phyloP scores from a whole-genome alignment of 208 protist species.

The Leishmania arabica region DNA sequence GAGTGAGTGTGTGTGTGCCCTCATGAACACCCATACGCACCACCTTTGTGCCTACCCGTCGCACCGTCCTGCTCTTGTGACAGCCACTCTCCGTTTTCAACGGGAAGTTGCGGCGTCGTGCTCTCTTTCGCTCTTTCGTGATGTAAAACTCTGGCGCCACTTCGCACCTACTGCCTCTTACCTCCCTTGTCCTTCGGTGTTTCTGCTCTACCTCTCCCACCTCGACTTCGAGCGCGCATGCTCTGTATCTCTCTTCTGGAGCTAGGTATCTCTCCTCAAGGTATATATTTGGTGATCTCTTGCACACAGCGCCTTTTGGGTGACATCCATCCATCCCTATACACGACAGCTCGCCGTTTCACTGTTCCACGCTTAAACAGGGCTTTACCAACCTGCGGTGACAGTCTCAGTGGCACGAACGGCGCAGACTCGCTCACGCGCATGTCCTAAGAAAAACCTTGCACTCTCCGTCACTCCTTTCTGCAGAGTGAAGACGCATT shows the following conservation, averaged over 20 bases:
- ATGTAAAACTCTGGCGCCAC: background rate
- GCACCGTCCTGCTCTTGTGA: background rate
- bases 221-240: background rate
- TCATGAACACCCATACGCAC: background rate
- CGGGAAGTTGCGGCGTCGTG: background rate
- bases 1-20: background rate
- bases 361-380: background rate
- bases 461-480: background rate
- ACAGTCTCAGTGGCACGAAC: background rate
- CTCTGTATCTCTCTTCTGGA: background rate
- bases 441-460: too few relatives aligned
- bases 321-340: too few relatives aligned
- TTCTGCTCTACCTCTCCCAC: background rate
- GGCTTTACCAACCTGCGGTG: background rate
- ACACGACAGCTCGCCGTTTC: background rate
- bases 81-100: background rate
- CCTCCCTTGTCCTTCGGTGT: background rate
- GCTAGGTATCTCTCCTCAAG: background rate
- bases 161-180: background rate
- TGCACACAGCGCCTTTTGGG: background rate
- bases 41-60: background rate
- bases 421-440: background rate
- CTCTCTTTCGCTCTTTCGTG: background rate
- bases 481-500: background rate
- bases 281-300: background rate